Base-by-base conservation (phyloP, 106 monocot species). In the Apostasia ramifera region DNA sequence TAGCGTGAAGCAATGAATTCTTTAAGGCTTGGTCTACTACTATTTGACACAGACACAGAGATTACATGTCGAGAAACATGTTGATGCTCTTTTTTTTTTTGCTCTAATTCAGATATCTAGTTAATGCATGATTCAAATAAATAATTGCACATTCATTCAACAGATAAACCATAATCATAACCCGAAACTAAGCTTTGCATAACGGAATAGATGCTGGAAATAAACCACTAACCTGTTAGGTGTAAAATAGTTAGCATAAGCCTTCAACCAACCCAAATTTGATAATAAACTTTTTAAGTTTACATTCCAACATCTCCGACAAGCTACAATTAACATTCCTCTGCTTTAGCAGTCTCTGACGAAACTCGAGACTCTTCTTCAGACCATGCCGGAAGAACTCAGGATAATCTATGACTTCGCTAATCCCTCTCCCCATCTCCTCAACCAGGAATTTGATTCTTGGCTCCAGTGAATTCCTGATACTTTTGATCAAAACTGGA, bases 401-500 rank as follows among this genome's bases (percentile, higher is more conserved):
- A 0, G 91, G 91, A 44, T 86, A 95, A 1, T 80, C 84, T 1
- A 66, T 75, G 15, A 81, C 80, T 78, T 97, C 92, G n/a, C 73
- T 44, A 43, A 92, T 77, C 6, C 67, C 64, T 63, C 95, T 84
- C 64, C 84, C 89, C 95, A 86, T 97, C 43, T 83, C 82, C 72
- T 87, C 89, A 8, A 82, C 82, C 81, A 92, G 49, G 64, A 89
- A 89, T 68, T 69, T 84, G 48, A 97, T 81, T 70, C 84, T 88
- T 4, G 92, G 92, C 53, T 89, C 82, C 45, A 92, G 45, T 10
- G 86, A 95, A 64, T 95, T 82, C 73, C 75, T 82, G 8, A 89
- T 76, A 44, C 95, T 92, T 81, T 92, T 95, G 71, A 95, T 89
- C 55, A 97, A 68, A 64, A 97, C 67, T 61, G 86, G 92, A 4